Conservation (phyloP, 78 protist species). For the Anaeramoeba ignava region DNA sequence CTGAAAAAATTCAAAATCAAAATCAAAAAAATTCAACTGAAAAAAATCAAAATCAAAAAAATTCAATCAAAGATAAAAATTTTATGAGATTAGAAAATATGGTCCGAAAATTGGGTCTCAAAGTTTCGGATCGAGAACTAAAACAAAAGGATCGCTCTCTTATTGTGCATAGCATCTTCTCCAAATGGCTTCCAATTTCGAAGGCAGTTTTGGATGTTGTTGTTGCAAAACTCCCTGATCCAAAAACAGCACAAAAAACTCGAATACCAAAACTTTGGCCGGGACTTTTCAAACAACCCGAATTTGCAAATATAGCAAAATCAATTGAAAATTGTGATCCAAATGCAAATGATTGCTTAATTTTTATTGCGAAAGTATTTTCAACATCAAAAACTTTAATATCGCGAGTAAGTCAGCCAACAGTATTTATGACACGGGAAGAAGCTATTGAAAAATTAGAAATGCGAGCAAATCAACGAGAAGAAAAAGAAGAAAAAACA, state of each 20-base stretch:
- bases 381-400: background rate
- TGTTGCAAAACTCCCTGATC: background rate
- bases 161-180: background rate
- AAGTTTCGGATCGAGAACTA: background rate
- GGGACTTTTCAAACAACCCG: background rate
- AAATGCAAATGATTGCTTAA: slow-evolving; percentile 1
- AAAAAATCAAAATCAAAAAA: too few species aligned
- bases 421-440: background rate
- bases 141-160: background rate
- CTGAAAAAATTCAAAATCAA: too few species aligned
- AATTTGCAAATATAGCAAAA: background rate
- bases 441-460: background rate
- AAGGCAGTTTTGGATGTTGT: background rate
- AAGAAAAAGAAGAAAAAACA: background rate
- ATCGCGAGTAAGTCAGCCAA: background rate
- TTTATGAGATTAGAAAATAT: slow-evolving; percentile 1
- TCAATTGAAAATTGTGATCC: background rate
- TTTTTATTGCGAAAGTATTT: background rate
- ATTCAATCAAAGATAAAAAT: too few species aligned
- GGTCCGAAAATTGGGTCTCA: background rate
- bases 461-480: background rate
- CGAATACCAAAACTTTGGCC: background rate
- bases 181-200: background rate
- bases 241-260: background rate
- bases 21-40: too few species aligned